A percentile compares a stretch with the other conserved stretches of the same genome.
phyloP scores from a whole-genome alignment of 1,284 basidiomycete species.

The Neonothopanus nambi region DNA sequence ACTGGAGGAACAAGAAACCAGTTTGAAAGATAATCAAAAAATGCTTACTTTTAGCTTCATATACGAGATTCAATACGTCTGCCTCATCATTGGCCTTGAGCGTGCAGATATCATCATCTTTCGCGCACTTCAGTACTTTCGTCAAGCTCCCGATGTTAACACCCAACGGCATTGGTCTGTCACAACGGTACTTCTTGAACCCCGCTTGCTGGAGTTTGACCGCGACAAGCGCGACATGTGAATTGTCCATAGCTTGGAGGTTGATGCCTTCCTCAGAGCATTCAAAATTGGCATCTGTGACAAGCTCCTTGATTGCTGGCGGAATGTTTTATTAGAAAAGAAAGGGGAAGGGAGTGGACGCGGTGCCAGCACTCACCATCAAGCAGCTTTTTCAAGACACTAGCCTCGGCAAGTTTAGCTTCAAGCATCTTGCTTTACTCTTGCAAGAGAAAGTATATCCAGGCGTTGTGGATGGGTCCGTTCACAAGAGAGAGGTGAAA shows the following conservation, averaged over 20 bases:
- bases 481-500: no score
- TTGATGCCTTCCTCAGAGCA: conserved; percentile 95
- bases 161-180: conserved; percentile 93
- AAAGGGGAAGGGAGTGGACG: conserved; percentile 6
- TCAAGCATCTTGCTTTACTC: conserved; percentile 69
- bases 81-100: conserved; percentile 92
- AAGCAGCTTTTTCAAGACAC: conserved; percentile 82
- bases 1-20: conserved; percentile 13
- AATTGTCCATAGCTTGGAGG: conserved; percentile 99
- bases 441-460: background rate
- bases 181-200: conserved; percentile 92
- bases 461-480: no score
- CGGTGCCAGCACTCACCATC: conserved; percentile 61
- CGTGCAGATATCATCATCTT: conserved; percentile 93
- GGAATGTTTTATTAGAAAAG: background rate
- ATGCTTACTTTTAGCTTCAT: conserved; percentile 90
- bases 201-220: conserved; percentile 77
- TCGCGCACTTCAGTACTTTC: conserved; percentile 97
- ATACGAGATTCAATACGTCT: conserved; percentile 87
- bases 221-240: conserved; percentile 95
- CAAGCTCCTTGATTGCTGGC: conserved; percentile 96
- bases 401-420: conserved; percentile 84
- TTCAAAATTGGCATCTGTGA: conserved; percentile 97
- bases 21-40: conserved; percentile 23
- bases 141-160: conserved; percentile 89